Evolutionary conservation across 176 grass and related monocot genomes (phyloP).

Genomic region (Triticum dicoccoides): DNA sequence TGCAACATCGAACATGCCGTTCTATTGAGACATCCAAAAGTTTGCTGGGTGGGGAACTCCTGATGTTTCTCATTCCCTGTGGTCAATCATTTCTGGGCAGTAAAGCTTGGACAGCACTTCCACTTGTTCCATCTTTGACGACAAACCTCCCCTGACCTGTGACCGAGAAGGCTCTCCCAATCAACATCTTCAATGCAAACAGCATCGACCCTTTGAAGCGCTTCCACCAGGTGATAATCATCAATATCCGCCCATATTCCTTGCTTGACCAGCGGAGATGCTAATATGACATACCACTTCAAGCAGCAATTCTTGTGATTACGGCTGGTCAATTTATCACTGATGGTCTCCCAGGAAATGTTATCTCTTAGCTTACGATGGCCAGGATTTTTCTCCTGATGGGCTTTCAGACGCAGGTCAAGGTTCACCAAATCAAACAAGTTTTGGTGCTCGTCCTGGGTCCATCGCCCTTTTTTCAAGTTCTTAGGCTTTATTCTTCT

Average conservation of each 20-base stretch:
- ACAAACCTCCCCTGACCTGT: constrained; percentile 69
- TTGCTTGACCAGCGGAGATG: constrained; percentile 21
- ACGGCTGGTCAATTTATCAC: constrained; percentile 68
- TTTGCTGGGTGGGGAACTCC: too few relatives aligned
- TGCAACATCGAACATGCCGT: too few relatives aligned
- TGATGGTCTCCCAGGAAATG: constrained; percentile 82
- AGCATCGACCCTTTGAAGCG: constrained; percentile 56
- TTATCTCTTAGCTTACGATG: constrained; percentile 60
- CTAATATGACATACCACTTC: constrained; percentile 54
- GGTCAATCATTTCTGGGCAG: constrained; percentile 61
- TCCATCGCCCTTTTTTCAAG: constrained; percentile 49
- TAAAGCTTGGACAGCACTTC: constrained; percentile 55
- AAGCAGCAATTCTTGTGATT: constrained; percentile 16
- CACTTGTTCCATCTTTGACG: constrained; percentile 60
- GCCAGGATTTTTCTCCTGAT: constrained; percentile 13
- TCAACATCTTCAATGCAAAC: constrained; percentile 78
- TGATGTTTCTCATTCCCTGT: constrained; percentile 18
- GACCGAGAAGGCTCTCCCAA: constrained; percentile 76
- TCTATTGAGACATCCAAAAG: too few relatives aligned
- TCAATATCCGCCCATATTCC: constrained; percentile 56
- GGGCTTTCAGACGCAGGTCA: constrained; percentile 65
- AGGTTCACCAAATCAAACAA: constrained; percentile 83
- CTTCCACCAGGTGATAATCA: constrained; percentile 62
- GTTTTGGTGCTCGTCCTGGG: constrained; percentile 67
- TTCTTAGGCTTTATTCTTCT: constrained; percentile 53